Conservation (phyloP, 768 basidiomycete species). For the Tylopilus felleus region DNA sequence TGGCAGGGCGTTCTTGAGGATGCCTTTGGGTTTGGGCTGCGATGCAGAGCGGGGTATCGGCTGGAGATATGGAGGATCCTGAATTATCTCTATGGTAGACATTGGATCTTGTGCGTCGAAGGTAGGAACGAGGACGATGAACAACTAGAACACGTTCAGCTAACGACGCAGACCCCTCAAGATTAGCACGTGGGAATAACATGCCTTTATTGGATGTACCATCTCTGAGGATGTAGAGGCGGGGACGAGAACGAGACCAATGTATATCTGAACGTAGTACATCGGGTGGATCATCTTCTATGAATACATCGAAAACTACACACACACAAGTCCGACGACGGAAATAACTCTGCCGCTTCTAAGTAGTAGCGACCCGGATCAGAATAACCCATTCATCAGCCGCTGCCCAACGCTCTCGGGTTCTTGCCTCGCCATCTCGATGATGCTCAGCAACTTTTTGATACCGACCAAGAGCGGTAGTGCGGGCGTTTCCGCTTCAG, state of each 20-base stretch:
- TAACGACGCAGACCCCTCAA: conserved; percentile 7
- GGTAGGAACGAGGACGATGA: neutral
- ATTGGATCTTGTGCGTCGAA: conserved; percentile 11
- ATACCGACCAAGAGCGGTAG: conserved; percentile 76
- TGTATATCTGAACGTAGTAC: neutral
- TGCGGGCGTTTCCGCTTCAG: conserved; percentile 41
- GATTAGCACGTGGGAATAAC: conserved; percentile 18
- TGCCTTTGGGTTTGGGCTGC: conserved; percentile 78
- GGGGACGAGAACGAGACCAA: too few species aligned
- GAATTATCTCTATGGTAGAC: conserved; percentile 30
- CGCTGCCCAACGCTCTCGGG: conserved; percentile 77
- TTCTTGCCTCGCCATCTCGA: conserved; percentile 98
- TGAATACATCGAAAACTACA: neutral
- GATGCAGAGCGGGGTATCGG: conserved; percentile 61
- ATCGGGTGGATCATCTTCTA: neutral
- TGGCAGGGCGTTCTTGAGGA: conserved; percentile 74
- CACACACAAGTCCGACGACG: conserved; percentile 5
- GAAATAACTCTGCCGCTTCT: neutral
- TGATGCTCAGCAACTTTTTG: conserved; percentile 85
- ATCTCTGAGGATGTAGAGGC: neutral
- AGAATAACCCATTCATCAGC: conserved; percentile 57
- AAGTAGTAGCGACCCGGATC: neutral
- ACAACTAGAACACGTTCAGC: neutral
- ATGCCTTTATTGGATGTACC: conserved; percentile 20
- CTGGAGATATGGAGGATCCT: conserved; percentile 43